A percentile compares a stretch with the other conserved stretches of the same genome.
Evolutionary conservation across 2,329 filamentous ascomycete species (phyloP).

Genomic region (Neofusicoccum umdonicola): DNA sequence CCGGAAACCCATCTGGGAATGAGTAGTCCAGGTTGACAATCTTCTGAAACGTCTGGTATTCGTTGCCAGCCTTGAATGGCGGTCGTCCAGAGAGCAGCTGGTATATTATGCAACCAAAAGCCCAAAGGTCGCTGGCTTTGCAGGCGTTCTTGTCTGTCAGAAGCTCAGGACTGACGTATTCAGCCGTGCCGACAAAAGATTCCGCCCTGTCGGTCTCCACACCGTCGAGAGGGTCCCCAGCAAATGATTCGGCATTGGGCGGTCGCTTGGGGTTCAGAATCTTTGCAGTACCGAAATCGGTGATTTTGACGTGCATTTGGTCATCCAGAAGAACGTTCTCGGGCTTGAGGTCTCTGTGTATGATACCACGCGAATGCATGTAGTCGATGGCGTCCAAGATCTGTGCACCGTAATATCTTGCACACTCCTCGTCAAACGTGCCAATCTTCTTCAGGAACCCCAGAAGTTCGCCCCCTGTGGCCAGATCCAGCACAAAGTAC

Average conservation of each 20-base stretch:
- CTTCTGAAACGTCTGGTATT: conserved; percentile 97
- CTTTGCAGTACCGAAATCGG: conserved; percentile 98
- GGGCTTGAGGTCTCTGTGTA: conserved; percentile 93
- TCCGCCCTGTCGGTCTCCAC: conserved; percentile 72
- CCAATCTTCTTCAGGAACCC: conserved; percentile 91
- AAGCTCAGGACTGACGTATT: conserved; percentile 97
- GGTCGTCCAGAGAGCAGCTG: conserved; percentile 93
- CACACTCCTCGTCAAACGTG: conserved; percentile 93
- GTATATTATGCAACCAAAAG: conserved; percentile 97
- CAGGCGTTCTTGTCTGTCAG: conserved; percentile 94
- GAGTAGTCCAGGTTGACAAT: conserved; percentile 93
- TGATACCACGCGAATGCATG: conserved; percentile 95
- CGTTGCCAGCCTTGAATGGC: conserved; percentile 92
- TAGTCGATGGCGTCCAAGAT: conserved; percentile 96
- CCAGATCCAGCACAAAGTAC: conserved; percentile 95
- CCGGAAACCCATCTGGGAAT: conserved; percentile 85
- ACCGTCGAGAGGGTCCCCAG: conserved; percentile 53
- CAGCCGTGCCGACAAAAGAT: conserved; percentile 95
- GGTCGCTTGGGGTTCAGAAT: conserved; percentile 59
- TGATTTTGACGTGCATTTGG: conserved; percentile 97
- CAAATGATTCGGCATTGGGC: conserved; percentile 35
- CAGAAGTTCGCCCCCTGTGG: conserved; percentile 85
- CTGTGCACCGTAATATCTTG: conserved; percentile 89
- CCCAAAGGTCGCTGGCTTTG: conserved; percentile 97
- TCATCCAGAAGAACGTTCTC: conserved; percentile 95